Percentiles rank a stretch among this genome's conserved stretches.
phyloP scores from a whole-genome alignment of 768 basidiomycete species.

The Pleurotus djamor region DNA sequence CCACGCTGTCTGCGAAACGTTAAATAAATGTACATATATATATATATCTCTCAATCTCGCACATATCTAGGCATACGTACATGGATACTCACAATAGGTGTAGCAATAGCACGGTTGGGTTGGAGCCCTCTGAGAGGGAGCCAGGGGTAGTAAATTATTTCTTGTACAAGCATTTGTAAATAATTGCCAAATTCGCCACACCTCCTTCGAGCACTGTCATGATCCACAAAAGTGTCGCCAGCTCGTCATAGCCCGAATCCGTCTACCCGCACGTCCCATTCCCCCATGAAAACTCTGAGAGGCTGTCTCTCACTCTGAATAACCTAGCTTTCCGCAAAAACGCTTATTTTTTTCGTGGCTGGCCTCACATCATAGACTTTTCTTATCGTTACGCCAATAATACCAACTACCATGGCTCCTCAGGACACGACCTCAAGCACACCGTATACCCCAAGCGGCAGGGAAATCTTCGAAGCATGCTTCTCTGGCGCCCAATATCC shows the following conservation, averaged over 20 bases:
- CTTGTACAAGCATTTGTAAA: constrained; percentile 4
- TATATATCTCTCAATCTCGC: neutral
- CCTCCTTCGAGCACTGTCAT: constrained; percentile 3
- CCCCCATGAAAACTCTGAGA: neutral
- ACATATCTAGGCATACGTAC: too few species aligned
- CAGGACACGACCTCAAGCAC: neutral
- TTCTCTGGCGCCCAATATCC: constrained; percentile 52
- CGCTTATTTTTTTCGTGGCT: constrained; percentile 4
- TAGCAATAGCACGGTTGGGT: neutral
- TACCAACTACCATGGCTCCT: constrained; percentile 3
- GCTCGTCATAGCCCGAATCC: neutral
- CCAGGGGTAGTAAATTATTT: neutral
- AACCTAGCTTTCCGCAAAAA: constrained; percentile 11
- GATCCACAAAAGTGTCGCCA: neutral
- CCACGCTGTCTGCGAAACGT: constrained; percentile 1
- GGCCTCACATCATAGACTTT: neutral
- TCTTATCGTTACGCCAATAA: neutral
- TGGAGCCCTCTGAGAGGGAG: too few species aligned
- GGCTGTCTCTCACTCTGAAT: too few species aligned
- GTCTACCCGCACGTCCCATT: neutral
- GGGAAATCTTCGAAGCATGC: constrained; percentile 51
- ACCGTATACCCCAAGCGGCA: constrained; percentile 29
- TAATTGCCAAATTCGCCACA: constrained; percentile 1
- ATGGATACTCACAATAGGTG: too few species aligned
- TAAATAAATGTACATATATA: too few species aligned